A percentile compares a stretch with the other conserved stretches of the same genome.
phyloP scores from a whole-genome alignment of 1,284 basidiomycete genomes.

The Stygiomarasmius scandens region DNA sequence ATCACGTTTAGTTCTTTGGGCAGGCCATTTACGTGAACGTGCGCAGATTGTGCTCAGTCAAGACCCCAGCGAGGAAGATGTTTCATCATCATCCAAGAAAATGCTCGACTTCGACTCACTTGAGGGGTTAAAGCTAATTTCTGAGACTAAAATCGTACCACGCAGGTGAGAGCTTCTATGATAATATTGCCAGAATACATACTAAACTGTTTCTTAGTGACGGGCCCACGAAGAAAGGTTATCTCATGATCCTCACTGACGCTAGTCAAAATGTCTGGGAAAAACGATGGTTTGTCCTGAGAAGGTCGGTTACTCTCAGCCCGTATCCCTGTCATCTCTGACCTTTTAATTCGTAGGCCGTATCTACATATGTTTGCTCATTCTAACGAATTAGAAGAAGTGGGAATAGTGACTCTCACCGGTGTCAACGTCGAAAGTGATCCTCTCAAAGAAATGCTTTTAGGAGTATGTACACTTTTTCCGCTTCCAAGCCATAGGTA shows the following conservation, averaged over 20 bases:
- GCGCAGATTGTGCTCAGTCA: conserved; percentile 77
- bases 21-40: conserved; percentile 14
- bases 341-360: conserved; percentile 54
- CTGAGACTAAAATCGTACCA: conserved; percentile 71
- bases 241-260: conserved; percentile 78
- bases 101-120: conserved; percentile 43
- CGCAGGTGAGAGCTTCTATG: conserved; percentile 54
- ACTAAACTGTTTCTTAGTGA: conserved; percentile 52
- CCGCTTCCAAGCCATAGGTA: conserved; percentile 3
- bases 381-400: conserved; percentile 82
- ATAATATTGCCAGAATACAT: background rate
- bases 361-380: conserved; percentile 88
- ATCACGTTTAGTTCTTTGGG: background rate
- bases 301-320: conserved; percentile 55
- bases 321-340: conserved; percentile 13
- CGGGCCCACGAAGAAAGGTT: conserved; percentile 82
- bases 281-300: conserved; percentile 85
- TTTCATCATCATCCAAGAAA: conserved; percentile 42
- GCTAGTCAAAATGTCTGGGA: conserved; percentile 83
- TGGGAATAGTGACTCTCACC: conserved; percentile 81
- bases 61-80: conserved; percentile 60
- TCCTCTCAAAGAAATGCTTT: conserved; percentile 82
- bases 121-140: conserved; percentile 68
- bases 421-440: conserved; percentile 87
- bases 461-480: conserved; percentile 66